These are phyloP conservation scores for Periconia digitata DNA, from an alignment of 2,329 filamentous ascomycete genomes.

Conservation along the genomic window DNA sequence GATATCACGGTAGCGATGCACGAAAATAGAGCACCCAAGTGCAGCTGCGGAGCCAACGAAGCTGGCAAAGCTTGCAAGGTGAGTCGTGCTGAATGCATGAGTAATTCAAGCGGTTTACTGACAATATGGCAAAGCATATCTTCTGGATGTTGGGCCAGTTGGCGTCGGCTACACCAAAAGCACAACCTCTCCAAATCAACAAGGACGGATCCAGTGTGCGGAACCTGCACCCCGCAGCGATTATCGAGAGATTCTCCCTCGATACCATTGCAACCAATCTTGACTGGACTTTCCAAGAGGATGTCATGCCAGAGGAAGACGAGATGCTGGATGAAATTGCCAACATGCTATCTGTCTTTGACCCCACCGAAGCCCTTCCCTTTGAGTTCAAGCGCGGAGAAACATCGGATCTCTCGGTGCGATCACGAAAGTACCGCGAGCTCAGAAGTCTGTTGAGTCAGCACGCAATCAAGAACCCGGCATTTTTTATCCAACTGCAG, in stretches of 20 bases:
- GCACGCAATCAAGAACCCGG: conserved; percentile 29
- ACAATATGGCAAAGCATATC: conserved; percentile 32
- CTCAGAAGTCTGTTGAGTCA: conserved; percentile 31
- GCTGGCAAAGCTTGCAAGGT: conserved; percentile 39
- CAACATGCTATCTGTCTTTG: conserved; percentile 42
- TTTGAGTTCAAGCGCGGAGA: conserved; percentile 33
- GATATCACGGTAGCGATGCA: conserved; percentile 39
- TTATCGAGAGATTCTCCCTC: conserved; percentile 30
- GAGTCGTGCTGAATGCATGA: conserved; percentile 4
- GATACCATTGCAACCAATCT: conserved; percentile 28
- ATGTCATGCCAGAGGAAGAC: conserved; percentile 26
- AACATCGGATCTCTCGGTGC: conserved; percentile 21
- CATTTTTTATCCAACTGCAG: conserved; percentile 29
- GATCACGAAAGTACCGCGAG: conserved; percentile 34
- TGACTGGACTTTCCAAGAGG: conserved; percentile 35
- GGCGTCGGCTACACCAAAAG: conserved; percentile 24
- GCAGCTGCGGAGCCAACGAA: conserved; percentile 39
- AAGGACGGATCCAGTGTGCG: conserved; percentile 38
- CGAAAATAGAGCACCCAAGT: conserved; percentile 28
- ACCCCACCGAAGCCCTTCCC: conserved; percentile 37
- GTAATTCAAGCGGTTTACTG: neutral
- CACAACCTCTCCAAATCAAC: conserved; percentile 30
- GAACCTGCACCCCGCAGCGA: conserved; percentile 29
- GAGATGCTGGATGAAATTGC: conserved; percentile 34
- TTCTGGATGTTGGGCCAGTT: conserved; percentile 43